Evolutionary conservation across 2,329 filamentous ascomycete genomes (phyloP), one percentile per base, ranked within the genome.

Genomic region (Incumbomyces lentus): DNA sequence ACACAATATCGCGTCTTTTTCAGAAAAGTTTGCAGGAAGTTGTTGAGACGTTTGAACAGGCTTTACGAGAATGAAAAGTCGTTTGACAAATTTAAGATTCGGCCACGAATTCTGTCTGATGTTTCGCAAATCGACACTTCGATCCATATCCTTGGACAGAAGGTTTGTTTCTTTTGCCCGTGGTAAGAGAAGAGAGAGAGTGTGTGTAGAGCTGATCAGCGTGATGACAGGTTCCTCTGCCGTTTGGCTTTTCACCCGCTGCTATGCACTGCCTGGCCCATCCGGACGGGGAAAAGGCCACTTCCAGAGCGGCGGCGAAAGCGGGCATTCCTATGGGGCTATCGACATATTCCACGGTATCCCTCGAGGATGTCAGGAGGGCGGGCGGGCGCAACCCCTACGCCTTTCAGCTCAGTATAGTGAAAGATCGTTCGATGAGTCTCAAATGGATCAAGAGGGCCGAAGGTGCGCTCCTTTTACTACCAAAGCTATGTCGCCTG

Each of bases 351-450:
- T 62, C 72, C 6, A 74, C 66, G 12, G 62, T 62, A 31, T 57
- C 63, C 0, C 56, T 73, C 17, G 68, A 73, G 49, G 68, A 74
- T 2, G 72, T 77, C 0, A 59, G 62, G 1, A 55, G 59, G 0
- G 59, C 59, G 2, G 59, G 59, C 2, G 59, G 62, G 0, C 65
- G 62, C 6, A 73, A 67, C 43, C 65, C 72, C 0, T 71, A 32
- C 74, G 50, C 66, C n/a, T 72, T 79, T 58, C 76, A 79, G 56
- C 60, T 79, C 51, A 74, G 70, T 54, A 63, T 76, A 7, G 59
- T 78, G 45, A 69, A 70, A 52, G 70, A 78, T 56, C 64, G 72
- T 5, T 51, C 57, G 1, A 61, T 68, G 2, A 71, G 64, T 0
- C 36, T 64, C 17, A 62, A 68, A 44, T 53, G 73, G 32, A 45